phyloP scores from a whole-genome alignment of 2,329 filamentous ascomycete genomes.

The Colletotrichum karsti region DNA sequence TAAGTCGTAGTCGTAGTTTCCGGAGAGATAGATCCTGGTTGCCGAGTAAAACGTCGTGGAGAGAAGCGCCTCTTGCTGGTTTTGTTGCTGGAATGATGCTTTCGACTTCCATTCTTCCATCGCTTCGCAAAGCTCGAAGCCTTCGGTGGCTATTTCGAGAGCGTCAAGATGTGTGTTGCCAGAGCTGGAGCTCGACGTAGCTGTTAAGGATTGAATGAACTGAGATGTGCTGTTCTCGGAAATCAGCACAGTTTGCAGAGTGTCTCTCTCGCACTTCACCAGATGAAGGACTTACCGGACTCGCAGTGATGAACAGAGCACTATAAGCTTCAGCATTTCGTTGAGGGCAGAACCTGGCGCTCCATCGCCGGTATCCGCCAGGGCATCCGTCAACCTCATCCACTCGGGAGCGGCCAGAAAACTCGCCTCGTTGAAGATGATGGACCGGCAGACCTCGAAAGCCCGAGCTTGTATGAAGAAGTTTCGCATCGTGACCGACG shows the following conservation, averaged over 20 bases:
- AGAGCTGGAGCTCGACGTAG: too few relatives aligned
- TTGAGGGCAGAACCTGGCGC: slow-evolving; percentile 26
- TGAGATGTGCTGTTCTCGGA: too few relatives aligned
- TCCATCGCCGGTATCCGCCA: neutral
- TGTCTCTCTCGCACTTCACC: neutral
- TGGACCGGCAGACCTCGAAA: slow-evolving; percentile 41
- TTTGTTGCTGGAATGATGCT: neutral
- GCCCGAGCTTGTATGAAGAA: slow-evolving; percentile 41
- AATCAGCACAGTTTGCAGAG: neutral
- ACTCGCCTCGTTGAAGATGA: slow-evolving; percentile 39
- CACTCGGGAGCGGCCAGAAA: slow-evolving; percentile 37
- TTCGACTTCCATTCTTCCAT: slow-evolving; percentile 6
- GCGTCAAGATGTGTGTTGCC: too few relatives aligned
- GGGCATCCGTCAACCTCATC: slow-evolving; percentile 18
- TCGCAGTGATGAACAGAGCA: slow-evolving; percentile 39
- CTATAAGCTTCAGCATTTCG: slow-evolving; percentile 40
- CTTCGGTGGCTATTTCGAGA: slow-evolving; percentile 29
- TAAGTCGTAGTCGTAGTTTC: slow-evolving; percentile 45
- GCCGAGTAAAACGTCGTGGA: slow-evolving; percentile 38
- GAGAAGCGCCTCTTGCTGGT: slow-evolving; percentile 30
- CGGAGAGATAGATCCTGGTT: slow-evolving; percentile 46
- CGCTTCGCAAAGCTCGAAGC: slow-evolving; percentile 30
- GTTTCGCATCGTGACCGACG: slow-evolving; percentile 26
- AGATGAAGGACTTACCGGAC: slow-evolving; percentile 35
- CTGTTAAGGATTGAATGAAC: too few relatives aligned